Conservation (phyloP, 371 early-diverging fungal genomes). For the Gilbertella persicaria region DNA sequence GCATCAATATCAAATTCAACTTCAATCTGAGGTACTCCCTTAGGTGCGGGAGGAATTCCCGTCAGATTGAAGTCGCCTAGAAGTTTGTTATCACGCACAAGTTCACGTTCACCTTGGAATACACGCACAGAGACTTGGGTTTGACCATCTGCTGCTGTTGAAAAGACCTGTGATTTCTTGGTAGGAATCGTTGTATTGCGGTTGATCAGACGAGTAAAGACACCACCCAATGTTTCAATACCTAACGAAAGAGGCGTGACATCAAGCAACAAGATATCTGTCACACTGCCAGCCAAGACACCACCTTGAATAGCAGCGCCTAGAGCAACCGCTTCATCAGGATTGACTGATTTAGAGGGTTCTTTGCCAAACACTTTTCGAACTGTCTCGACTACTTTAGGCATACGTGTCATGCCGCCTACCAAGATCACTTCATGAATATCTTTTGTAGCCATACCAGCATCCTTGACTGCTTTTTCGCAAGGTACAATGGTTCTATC, state of each 20-base stretch:
- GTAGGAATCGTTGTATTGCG: conserved; percentile 99
- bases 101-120: conserved; percentile 99
- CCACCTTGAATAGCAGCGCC: conserved; percentile 99
- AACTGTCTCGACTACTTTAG: conserved; percentile 95
- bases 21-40: conserved; percentile 92
- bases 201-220: conserved; percentile 96
- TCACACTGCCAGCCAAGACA: conserved; percentile 94
- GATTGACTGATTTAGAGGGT: conserved; percentile 95
- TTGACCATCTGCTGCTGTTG: conserved; percentile 99
- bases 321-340: conserved; percentile 99
- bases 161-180: conserved; percentile 99
- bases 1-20: conserved; percentile 99
- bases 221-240: conserved; percentile 96
- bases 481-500: conserved; percentile 93
- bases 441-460: conserved; percentile 76
- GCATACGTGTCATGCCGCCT: conserved; percentile 99
- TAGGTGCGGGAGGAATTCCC: conserved; percentile 86
- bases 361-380: conserved; percentile 88
- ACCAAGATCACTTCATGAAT: conserved; percentile 98
- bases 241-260: conserved; percentile 99
- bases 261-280: conserved; percentile 95
- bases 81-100: conserved; percentile 96
- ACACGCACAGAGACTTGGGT: conserved; percentile 97
- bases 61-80: conserved; percentile 97
- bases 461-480: conserved; percentile 97